Evolutionary conservation across 129 eudicot species (phyloP).

Genomic region (Kitagawia praeruptora): DNA sequence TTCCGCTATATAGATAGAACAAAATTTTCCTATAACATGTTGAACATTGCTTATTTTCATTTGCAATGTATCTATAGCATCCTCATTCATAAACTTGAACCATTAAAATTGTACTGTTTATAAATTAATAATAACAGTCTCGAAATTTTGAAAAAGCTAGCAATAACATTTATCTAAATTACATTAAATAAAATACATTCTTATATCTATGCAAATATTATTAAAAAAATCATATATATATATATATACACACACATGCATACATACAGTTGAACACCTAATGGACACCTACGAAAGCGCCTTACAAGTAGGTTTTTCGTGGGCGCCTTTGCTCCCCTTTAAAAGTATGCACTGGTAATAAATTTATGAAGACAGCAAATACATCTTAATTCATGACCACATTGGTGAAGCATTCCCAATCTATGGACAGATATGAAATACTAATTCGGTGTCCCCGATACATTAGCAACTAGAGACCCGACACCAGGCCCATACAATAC

Average conservation of each 20-base stretch:
- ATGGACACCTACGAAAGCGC: not conserved
- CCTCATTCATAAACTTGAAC: not conserved
- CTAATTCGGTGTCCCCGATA: not conserved
- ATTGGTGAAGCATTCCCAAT: not conserved
- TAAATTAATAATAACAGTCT: not conserved
- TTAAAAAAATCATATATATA: not conserved
- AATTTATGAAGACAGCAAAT: conserved; percentile 5
- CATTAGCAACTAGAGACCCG: not conserved
- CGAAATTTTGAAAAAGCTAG: not conserved
- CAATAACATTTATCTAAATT: not conserved
- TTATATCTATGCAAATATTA: not conserved
- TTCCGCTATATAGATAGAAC: not conserved
- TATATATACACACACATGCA: not conserved
- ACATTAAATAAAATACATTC: not conserved
- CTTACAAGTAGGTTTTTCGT: not conserved
- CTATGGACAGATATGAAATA: not conserved
- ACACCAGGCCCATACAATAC: not conserved
- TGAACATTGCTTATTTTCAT: not conserved
- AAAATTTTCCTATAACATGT: not conserved
- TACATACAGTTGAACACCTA: not conserved
- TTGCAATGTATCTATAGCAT: not conserved
- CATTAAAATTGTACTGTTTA: not conserved
- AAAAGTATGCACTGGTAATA: not conserved
- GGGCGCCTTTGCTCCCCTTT: not conserved
- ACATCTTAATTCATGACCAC: not conserved